Base-by-base conservation (phyloP, 441 rosid genomes). In the Corymbia citriodora region DNA sequence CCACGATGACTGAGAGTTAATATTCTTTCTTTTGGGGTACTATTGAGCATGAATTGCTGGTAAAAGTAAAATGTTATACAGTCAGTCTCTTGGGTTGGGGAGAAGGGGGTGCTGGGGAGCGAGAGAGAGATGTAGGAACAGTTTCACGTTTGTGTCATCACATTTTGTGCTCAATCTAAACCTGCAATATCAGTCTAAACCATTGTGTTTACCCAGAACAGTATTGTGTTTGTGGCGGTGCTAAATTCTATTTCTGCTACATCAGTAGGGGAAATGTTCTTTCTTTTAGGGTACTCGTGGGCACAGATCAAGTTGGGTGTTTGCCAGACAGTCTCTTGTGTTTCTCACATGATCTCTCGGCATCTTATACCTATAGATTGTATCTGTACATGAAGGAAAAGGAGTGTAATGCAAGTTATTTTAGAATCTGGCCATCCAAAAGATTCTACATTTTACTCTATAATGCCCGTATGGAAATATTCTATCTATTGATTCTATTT, bases 61-160 rank as follows among this genome's bases (percentile, higher is more conserved):
- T 74, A 74, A 21, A 72, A 74, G 83, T 74, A 40, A 50, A 50
- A 74, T 40, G 52, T 74, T 74, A 40, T 40, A 40, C 6, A 40
- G 50, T 40, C 52, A 40, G 52, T 40, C 49, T 21, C n/a, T 74
- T 74, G 74, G 40, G 18, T 33, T 70, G 4, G 15, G 12, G 10
- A 12, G 29, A 15, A 9, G 9, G 29, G 16, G 29, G 1, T 0
- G 7, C 10, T 6, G 6, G 40, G 0, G 27, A 7, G 83, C 3
- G 8, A 0, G 9, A 3, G 16, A 7, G 17, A 13, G 52, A 19
- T 19, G 82, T 72, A 4, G 14, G 17, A 40, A 74, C 52, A 74
- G 29, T 74, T 74, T 74, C n/a, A 40, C 85, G 8, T 40, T 2
- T 74, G 29, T 40, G 50, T 50, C 85, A 40, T 74, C 85, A 74